These are phyloP conservation scores for Ascochyta pisi DNA, from an alignment of 2,329 filamentous ascomycete genomes.

Conservation along the genomic window DNA sequence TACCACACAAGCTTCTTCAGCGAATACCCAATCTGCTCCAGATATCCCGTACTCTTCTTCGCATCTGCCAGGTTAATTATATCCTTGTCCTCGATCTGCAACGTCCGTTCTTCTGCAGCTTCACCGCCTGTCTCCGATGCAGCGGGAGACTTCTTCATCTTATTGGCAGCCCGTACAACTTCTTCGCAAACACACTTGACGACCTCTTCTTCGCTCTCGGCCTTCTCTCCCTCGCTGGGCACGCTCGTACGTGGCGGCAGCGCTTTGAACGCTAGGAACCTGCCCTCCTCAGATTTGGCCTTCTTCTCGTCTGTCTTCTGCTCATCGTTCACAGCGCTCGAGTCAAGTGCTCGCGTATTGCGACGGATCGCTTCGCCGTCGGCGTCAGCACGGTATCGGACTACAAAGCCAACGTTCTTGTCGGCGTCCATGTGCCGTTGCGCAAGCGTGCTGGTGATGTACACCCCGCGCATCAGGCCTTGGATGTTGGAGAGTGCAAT, in stretches of 20 bases:
- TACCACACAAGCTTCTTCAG: slow-evolving; percentile 93
- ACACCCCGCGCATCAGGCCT: slow-evolving; percentile 79
- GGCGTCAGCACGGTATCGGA: slow-evolving; percentile 76
- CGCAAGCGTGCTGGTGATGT: slow-evolving; percentile 88
- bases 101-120: slow-evolving; percentile 15
- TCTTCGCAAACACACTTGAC: slow-evolving; percentile 74
- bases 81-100: slow-evolving; percentile 64
- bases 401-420: slow-evolving; percentile 82
- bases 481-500: slow-evolving; percentile 77
- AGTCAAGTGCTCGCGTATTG: slow-evolving; percentile 80
- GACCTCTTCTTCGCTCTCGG: slow-evolving; percentile 59
- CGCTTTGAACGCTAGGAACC: slow-evolving; percentile 64
- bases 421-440: slow-evolving; percentile 76
- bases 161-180: slow-evolving; percentile 71
- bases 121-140: slow-evolving; percentile 44
- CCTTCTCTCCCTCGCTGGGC: slow-evolving; percentile 29
- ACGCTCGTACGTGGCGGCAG: slow-evolving; percentile 58
- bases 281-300: slow-evolving; percentile 28
- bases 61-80: slow-evolving; percentile 87
- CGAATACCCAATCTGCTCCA: slow-evolving; percentile 87
- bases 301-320: slow-evolving; percentile 26
- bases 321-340: slow-evolving; percentile 48
- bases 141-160: slow-evolving; percentile 51
- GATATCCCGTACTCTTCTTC: slow-evolving; percentile 80
- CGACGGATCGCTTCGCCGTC: slow-evolving; percentile 76